phyloP scores from a whole-genome alignment of 371 early-diverging fungal species.

The Lichtheimia ramosa region DNA sequence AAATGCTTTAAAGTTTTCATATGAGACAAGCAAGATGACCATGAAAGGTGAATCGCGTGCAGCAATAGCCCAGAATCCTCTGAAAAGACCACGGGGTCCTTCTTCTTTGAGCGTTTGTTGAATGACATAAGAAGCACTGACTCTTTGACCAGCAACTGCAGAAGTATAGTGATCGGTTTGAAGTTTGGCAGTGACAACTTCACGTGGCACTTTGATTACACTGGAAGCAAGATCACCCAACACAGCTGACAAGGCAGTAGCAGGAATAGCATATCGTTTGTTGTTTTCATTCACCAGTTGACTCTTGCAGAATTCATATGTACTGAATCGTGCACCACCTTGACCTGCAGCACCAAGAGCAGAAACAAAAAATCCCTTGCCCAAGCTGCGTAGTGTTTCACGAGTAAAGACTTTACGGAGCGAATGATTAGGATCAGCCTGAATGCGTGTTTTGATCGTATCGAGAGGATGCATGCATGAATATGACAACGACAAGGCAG shows the following conservation, averaged over 20 bases:
- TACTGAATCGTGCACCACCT: slow-evolving; percentile 76
- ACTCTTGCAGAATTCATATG: slow-evolving; percentile 76
- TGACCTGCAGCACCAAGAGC: slow-evolving; percentile 75
- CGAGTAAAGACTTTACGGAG: slow-evolving; percentile 54
- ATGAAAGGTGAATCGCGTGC: slow-evolving; percentile 83
- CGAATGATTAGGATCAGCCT: slow-evolving; percentile 42
- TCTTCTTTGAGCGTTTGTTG: slow-evolving; percentile 61
- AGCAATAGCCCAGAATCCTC: slow-evolving; percentile 79
- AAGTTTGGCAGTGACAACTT: slow-evolving; percentile 78
- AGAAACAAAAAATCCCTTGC: slow-evolving; percentile 69
- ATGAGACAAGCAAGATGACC: slow-evolving; percentile 78
- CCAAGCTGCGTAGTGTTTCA: slow-evolving; percentile 54
- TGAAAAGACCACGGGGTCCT: slow-evolving; percentile 71
- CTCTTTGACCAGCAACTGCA: not conserved
- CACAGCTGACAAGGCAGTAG: slow-evolving; percentile 74
- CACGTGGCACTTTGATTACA: slow-evolving; percentile 83
- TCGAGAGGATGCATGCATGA: slow-evolving; percentile 77
- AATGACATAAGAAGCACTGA: slow-evolving; percentile 51
- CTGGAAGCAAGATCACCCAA: slow-evolving; percentile 76
- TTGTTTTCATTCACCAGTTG: slow-evolving; percentile 44
- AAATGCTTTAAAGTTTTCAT: slow-evolving; percentile 77
- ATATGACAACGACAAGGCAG: slow-evolving; percentile 66
- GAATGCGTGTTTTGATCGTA: slow-evolving; percentile 70
- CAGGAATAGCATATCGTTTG: slow-evolving; percentile 44
- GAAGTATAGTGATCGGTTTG: slow-evolving; percentile 66